Evolutionary conservation across 1,284 basidiomycete species (phyloP), one percentile per base, ranked within the genome.

Genomic region (Wolfiporia cocos): DNA sequence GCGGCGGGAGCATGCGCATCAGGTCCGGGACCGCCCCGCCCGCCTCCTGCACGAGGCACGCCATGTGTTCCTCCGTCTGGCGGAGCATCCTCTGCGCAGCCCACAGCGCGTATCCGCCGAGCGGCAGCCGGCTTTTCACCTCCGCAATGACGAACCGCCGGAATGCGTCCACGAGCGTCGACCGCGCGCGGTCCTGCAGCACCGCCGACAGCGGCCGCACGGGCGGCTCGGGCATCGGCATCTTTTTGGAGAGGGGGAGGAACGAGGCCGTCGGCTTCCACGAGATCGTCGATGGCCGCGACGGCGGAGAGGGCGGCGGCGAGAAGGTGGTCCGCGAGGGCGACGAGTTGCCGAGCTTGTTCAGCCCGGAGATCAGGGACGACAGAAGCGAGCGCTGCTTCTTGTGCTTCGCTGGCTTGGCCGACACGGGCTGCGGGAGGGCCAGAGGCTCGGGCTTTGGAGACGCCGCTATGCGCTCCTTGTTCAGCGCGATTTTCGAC

Each of bases 111-210:
- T 77, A 81, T 4, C 61, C 58, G 10, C 59, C 60, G 4, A 49
- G 45, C 41, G 47, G 28, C 36, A 47, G 20, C n/a, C 53, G 56
- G 12, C 44, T 41, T 20, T 51, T 63, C 47, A 78, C 62, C 42
- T 57, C 55, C 21, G 75, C 65, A 19, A 88, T 57, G 21, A 90
- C 76, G 56, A 80, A 74, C 17, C 73, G 73, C 15, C 87, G 74
- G 58, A 82, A 91, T 3, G 79, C 72, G 55, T 92, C 86, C 12
- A 91, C 75, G 10, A 92, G 72, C 3, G 74, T 66, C 7, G 86
- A 83, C 24, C 88, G 81, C 2, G 88, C 88, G 44, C 76, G 74
- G 38, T 74, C 69, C 22, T 86, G 77, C 43, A 87, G 73, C 28
- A 42, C 39, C n/a, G 51, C 48, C 1, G 53, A 48, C 9, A 41